phyloP scores from a whole-genome alignment of 2,329 filamentous ascomycete species.

The Botryotinia globosa region DNA sequence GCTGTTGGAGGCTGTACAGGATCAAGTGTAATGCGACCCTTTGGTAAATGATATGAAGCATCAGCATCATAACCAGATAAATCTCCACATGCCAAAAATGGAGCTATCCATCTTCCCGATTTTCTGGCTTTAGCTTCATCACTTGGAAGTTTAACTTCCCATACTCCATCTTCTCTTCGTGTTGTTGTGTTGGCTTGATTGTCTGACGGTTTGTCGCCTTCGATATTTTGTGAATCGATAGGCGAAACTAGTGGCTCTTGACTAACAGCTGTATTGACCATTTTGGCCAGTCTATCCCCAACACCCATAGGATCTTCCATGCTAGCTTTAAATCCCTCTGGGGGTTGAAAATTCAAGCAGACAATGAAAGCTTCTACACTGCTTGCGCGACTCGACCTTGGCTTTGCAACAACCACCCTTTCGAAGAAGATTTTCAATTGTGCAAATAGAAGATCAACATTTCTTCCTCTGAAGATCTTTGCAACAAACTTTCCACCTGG shows the following conservation, averaged over 20 bases:
- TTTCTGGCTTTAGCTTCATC: constrained; percentile 43
- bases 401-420: constrained; percentile 86
- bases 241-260: constrained; percentile 45
- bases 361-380: constrained; percentile 97
- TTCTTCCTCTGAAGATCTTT: constrained; percentile 93
- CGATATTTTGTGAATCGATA: constrained; percentile 47
- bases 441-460: constrained; percentile 93
- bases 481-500: constrained; percentile 96
- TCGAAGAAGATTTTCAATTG: constrained; percentile 91
- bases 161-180: constrained; percentile 29
- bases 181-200: constrained; percentile 12
- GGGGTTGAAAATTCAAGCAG: constrained; percentile 83
- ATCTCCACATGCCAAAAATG: constrained; percentile 96
- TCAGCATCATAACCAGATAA: constrained; percentile 93
- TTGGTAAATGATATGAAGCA: constrained; percentile 85
- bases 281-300: constrained; percentile 51
- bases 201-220: constrained; percentile 45
- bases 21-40: constrained; percentile 81
- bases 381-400: constrained; percentile 88
- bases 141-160: constrained; percentile 33
- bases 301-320: constrained; percentile 72
- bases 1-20: constrained; percentile 94
- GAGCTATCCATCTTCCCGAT: constrained; percentile 75
- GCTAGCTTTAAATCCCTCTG: constrained; percentile 70
- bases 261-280: constrained; percentile 46